Percentiles rank a stretch among this genome's conserved stretches.
phyloP scores from a whole-genome alignment of 495 filamentous ascomycete genomes.

The Pyrenula aspistea region DNA sequence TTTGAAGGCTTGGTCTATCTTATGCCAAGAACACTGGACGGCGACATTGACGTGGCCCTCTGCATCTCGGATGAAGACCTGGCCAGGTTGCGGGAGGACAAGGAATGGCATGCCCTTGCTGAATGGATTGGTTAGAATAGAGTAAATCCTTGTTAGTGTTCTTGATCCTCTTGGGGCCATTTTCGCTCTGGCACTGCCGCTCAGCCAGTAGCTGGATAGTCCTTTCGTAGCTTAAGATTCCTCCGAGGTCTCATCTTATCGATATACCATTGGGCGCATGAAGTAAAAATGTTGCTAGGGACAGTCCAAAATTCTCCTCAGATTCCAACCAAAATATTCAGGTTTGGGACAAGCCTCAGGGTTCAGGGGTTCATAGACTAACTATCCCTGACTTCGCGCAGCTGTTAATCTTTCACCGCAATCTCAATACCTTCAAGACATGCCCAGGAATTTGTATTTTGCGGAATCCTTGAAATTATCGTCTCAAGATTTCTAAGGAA shows the following conservation, averaged over 20 bases:
- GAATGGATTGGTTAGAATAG: slow-evolving; percentile 13
- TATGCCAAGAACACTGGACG: slow-evolving; percentile 22
- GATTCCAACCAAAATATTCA: too few relatives aligned
- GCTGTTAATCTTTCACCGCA: too few relatives aligned
- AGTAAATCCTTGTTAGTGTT: neutral
- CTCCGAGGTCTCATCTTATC: neutral
- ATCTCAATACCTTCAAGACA: too few relatives aligned
- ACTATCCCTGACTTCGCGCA: too few relatives aligned
- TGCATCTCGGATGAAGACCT: slow-evolving; percentile 33
- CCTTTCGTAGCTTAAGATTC: neutral
- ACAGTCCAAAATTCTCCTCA: too few relatives aligned
- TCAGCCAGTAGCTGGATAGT: too few relatives aligned
- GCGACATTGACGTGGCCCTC: slow-evolving; percentile 24
- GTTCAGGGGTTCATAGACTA: too few relatives aligned
- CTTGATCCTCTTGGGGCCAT: neutral
- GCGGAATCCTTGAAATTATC: too few relatives aligned
- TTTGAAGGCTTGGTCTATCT: slow-evolving; percentile 30
- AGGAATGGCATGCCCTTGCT: slow-evolving; percentile 17
- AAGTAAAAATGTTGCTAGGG: neutral
- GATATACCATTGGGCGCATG: neutral
- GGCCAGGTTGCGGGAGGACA: slow-evolving; percentile 21
- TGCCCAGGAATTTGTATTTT: too few relatives aligned
- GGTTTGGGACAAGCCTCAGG: too few relatives aligned
- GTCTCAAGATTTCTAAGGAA: too few relatives aligned
- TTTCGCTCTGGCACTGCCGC: neutral